Evolutionary conservation across 768 basidiomycete species (phyloP), one percentile per base, ranked within the genome.

Genomic region (Cytidiella melzeri): DNA sequence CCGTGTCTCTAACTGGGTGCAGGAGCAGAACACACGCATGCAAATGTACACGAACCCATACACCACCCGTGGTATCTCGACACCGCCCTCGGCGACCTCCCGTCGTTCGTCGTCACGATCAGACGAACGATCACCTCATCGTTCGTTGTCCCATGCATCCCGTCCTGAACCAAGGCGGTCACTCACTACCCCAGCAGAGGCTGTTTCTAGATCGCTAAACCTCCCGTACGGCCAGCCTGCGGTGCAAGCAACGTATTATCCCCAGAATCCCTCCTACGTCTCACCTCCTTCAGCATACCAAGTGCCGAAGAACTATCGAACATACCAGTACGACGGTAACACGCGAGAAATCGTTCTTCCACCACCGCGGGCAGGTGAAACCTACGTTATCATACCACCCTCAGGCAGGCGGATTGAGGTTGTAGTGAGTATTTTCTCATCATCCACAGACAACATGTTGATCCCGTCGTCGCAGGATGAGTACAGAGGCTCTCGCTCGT

Each of bases 1-100:
- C 25, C 54, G 64, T 10, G 60, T 64, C 37, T 55, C 58, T 28
- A 51, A 56, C 54, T 65, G 64, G 64, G 64, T 62, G 43, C 25
- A 34, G 41, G 47, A 54, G 34, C 60, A 63, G 53, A 40, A 30
- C n/a, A 45, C 42, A 23, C 55, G 53, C 42, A 39, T 53, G 15
- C 53, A 52, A 19, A 45, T 52, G 45, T 61, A 60, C 48, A 11
- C 52, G 30, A 57, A 56, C 54, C 61, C 61, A 34, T 59, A 60
- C 56, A 19, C 44, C 39, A 30, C 47, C 41, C 50, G 50, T 12
- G 27, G 51, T 34, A 45, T 47, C 28, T 52, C 56, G 15, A 38
- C 55, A 0, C 45, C 57, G 28, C 45, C 55, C 21, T 26, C 36
- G 38, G 25, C 48, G 2, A 36, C 42, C 27, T 41, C 45, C 4